Evolutionary conservation across 768 basidiomycete species (phyloP).

Genomic region (Tricholoma furcatifolium): DNA sequence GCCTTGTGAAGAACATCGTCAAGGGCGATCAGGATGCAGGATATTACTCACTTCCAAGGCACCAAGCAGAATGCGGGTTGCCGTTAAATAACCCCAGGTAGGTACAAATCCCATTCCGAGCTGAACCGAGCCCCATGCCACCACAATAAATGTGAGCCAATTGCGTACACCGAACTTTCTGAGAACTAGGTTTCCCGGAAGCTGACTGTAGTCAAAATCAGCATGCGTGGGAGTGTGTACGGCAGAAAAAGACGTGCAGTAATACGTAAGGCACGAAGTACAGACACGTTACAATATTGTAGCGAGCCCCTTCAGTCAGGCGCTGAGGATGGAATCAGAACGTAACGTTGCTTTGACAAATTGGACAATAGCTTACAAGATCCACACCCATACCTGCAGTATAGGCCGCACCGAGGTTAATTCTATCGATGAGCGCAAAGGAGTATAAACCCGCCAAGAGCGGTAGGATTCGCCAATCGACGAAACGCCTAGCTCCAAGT

Average conservation of each 20-base stretch:
- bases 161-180: constrained; percentile 43
- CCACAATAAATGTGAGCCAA: constrained; percentile 39
- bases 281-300: constrained; percentile 39
- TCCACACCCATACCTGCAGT: constrained; percentile 44
- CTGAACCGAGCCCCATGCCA: constrained; percentile 44
- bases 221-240: not conserved
- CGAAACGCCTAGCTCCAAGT: constrained; percentile 29
- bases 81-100: constrained; percentile 37
- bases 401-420: constrained; percentile 41
- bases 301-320: constrained; percentile 33
- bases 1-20: constrained; percentile 26
- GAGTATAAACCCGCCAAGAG: constrained; percentile 39
- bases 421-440: constrained; percentile 43
- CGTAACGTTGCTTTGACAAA: not conserved
- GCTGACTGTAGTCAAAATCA: constrained; percentile 31
- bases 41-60: constrained; percentile 36
- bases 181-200: constrained; percentile 44
- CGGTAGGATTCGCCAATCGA: constrained; percentile 43
- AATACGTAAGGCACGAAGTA: constrained; percentile 47
- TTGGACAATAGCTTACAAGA: constrained; percentile 22
- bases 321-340: constrained; percentile 21
- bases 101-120: constrained; percentile 45
- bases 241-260: constrained; percentile 26
- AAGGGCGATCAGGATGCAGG: not conserved
- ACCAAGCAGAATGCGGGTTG: constrained; percentile 45